Conservation (phyloP, 495 filamentous ascomycete genomes). For the Xylaria grammica region DNA sequence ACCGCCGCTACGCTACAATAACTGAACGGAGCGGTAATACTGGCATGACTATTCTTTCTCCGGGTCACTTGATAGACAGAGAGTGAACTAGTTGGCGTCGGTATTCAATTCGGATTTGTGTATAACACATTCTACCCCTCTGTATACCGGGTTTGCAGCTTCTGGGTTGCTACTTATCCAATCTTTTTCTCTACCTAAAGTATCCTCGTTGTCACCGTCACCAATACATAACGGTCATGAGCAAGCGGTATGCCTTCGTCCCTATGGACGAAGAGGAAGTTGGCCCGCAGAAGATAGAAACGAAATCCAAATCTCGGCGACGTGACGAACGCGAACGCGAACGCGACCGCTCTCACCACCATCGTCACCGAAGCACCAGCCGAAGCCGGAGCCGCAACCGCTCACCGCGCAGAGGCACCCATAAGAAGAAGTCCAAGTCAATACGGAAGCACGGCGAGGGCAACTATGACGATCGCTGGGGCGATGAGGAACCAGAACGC, state of each 20-base stretch:
- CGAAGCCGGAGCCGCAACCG: conserved; percentile 37
- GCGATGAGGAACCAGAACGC: conserved; percentile 68
- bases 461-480: conserved; percentile 78
- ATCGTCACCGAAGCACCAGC: conserved; percentile 28
- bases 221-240: conserved; percentile 37
- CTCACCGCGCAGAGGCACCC: conserved; percentile 44
- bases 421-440: conserved; percentile 61
- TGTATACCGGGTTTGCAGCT: neutral
- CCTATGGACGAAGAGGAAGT: conserved; percentile 80
- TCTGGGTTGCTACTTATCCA: neutral
- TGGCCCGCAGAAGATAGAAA: conserved; percentile 57
- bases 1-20: neutral
- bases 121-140: neutral
- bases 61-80: neutral
- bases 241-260: conserved; percentile 79
- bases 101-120: neutral
- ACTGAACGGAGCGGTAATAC: neutral
- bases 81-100: neutral
- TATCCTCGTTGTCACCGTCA: neutral
- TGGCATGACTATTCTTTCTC: neutral
- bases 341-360: conserved; percentile 25
- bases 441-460: conserved; percentile 44
- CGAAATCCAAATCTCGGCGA: conserved; percentile 56
- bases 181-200: neutral
- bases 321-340: conserved; percentile 32